These are phyloP conservation scores for Phytopythium oedochilum DNA, from an alignment of 352 stramenopile species.

Conservation along the genomic window DNA sequence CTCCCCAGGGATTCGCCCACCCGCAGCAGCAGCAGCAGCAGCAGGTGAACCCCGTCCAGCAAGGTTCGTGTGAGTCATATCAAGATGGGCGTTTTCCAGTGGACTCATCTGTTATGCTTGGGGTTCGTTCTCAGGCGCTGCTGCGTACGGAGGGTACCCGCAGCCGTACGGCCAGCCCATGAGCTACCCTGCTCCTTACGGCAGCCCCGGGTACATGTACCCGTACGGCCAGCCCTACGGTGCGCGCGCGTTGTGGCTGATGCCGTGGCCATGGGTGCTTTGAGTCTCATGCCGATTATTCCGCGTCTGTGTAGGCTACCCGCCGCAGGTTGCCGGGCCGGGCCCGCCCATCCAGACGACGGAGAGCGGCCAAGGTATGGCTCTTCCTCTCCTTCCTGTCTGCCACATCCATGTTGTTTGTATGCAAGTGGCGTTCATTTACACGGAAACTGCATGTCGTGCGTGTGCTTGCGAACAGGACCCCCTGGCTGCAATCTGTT, in stretches of 20 bases:
- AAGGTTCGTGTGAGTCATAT: slow-evolving; percentile 20
- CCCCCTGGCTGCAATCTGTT: slow-evolving; percentile 96
- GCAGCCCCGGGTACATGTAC: slow-evolving; percentile 79
- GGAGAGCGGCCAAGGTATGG: slow-evolving; percentile 81
- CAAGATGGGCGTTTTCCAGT: neutral
- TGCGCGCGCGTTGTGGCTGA: slow-evolving; percentile 10
- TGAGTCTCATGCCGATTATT: too few relatives aligned
- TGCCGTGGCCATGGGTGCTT: neutral
- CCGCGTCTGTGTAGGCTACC: slow-evolving; percentile 71
- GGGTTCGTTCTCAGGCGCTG: slow-evolving; percentile 9
- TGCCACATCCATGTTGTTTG: slow-evolving; percentile 12
- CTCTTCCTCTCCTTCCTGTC: slow-evolving; percentile 9
- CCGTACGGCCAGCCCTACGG: slow-evolving; percentile 80
- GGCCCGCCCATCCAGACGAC: slow-evolving; percentile 87
- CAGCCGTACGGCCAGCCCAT: slow-evolving; percentile 78
- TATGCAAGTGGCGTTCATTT: slow-evolving; percentile 8
- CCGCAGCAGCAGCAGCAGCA: slow-evolving; percentile 19
- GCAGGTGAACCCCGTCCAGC: slow-evolving; percentile 29
- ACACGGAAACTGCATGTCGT: slow-evolving; percentile 9
- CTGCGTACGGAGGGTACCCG: slow-evolving; percentile 65
- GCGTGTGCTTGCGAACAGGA: slow-evolving; percentile 52
- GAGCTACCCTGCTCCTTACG: slow-evolving; percentile 71
- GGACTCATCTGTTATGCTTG: neutral
- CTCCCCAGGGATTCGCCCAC: slow-evolving; percentile 1
- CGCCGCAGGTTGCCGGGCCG: slow-evolving; percentile 76